Evolutionary conservation across 805 yeast genomes (phyloP), one percentile per base, ranked within the genome.

Genomic region (Suhomyces faveliae): DNA sequence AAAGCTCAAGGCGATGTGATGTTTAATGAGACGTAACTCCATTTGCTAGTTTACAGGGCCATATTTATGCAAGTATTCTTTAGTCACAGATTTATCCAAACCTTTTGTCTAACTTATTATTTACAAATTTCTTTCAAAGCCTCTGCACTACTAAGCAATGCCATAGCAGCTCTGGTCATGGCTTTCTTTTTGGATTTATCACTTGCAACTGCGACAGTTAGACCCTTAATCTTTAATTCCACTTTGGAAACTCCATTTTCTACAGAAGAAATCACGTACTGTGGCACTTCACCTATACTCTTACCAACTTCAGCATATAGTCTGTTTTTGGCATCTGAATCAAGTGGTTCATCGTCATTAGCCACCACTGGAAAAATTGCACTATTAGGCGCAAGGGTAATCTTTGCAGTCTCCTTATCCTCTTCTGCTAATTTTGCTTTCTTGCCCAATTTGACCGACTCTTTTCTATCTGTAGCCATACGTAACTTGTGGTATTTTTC

Each of bases 401-500:
- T 42, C 48, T 37, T 46, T 29, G 25, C 45, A 5, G 38, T 37
- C 15, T 25, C 37, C 24, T 38, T 48, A 9, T 38, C 40, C 21
- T 50, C 46, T 3, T 45, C 48, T n/a, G 27, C 23, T 4, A 39
- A n/a, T 19, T 33, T 41, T n/a, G 43, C 41, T 27, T 43, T 43
- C 27, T 51, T 53, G 38, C 35, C 41, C 15, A 54, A 42, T 27
- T 46, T 53, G n/a, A 51, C 43, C 13, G 54, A 50, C 40, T 53
- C 57, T 35, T 47, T 51, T 40, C 53, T 46, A 42, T 62, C 67
- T 7, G 62, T 59, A 38, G 54, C 58, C 42, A 59, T 49, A 71
- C 96, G 71, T 17, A 75, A 50, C 35, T 73, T 72, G 11, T 81
- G 80, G 61, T 79, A 88, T 57, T 84, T 84, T 51, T 85, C 91